A percentile compares a stretch with the other conserved stretches of the same genome.
Evolutionary conservation across 2,329 filamentous ascomycete species (phyloP).

Genomic region (Coniochaeta pulveracea): DNA sequence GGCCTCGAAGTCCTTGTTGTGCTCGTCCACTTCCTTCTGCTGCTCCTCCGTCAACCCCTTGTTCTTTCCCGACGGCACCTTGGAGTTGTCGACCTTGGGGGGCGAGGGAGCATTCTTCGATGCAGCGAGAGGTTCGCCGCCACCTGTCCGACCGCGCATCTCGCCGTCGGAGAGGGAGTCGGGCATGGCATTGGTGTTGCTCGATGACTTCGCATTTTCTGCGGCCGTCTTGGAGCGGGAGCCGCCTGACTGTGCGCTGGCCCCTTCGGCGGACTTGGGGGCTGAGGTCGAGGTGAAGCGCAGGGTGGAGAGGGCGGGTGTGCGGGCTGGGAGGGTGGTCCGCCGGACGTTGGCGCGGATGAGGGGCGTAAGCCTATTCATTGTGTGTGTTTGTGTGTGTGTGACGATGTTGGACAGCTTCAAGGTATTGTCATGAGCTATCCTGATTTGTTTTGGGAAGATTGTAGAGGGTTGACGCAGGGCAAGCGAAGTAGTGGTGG

Average conservation of each 20-base stretch:
- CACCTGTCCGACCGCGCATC: constrained; percentile 25
- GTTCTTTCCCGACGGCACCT: constrained; percentile 23
- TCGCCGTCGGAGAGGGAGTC: constrained; percentile 18
- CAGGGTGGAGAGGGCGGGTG: neutral
- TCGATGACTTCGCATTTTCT: constrained; percentile 9
- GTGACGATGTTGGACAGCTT: too few relatives aligned
- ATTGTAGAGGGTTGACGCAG: too few relatives aligned
- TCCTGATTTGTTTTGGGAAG: too few relatives aligned
- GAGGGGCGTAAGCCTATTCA: neutral
- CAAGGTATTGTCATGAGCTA: too few relatives aligned
- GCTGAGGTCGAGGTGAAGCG: neutral
- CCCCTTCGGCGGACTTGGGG: constrained; percentile 4
- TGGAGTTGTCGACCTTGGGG: constrained; percentile 41
- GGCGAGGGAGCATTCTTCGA: constrained; percentile 23
- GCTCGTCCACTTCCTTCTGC: constrained; percentile 43
- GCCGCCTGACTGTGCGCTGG: constrained; percentile 17
- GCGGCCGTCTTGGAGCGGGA: constrained; percentile 25
- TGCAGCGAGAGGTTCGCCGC: constrained; percentile 23
- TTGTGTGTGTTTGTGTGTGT: neutral
- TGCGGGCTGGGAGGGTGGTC: neutral
- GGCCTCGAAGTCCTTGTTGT: constrained; percentile 46
- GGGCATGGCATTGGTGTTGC: constrained; percentile 10
- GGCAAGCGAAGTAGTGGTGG: too few relatives aligned
- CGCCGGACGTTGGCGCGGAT: neutral
- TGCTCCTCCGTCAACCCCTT: constrained; percentile 34